A percentile compares a stretch with the other conserved stretches of the same genome.
Conservation (phyloP, 2,329 filamentous ascomycete genomes). For the Achaetomium macrosporum region DNA sequence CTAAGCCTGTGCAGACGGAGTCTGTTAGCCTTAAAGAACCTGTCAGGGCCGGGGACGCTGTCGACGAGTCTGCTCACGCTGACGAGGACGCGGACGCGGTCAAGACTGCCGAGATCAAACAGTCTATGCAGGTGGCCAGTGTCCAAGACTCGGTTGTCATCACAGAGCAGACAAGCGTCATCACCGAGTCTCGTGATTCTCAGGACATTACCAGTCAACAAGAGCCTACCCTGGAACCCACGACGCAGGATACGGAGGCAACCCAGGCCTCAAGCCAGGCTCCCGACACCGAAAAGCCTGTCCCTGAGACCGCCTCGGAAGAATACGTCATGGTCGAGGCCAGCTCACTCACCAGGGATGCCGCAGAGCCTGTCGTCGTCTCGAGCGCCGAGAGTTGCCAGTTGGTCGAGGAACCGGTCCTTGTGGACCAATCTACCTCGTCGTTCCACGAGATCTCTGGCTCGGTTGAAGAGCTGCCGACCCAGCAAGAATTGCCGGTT, state of each 20-base stretch:
- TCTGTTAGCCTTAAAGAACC: neutral
- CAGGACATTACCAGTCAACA: neutral
- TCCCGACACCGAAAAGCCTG: neutral
- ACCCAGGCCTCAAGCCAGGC: neutral
- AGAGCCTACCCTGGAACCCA: neutral
- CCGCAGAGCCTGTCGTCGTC: neutral
- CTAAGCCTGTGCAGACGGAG: neutral
- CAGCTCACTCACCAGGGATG: conserved; percentile 1
- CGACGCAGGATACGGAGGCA: neutral
- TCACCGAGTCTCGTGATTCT: neutral
- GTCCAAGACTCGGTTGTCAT: neutral
- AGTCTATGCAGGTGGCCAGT: neutral
- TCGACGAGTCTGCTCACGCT: neutral
- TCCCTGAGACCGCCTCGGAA: conserved; percentile 10
- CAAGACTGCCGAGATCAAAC: neutral
- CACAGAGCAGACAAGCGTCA: neutral
- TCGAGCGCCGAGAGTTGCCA: neutral
- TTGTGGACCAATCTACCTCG: conserved; percentile 1
- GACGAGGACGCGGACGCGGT: neutral
- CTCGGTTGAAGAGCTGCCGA: neutral
- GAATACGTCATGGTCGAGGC: conserved; percentile 19
- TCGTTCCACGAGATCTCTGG: conserved; percentile 4
- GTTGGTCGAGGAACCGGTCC: conserved; percentile 7
- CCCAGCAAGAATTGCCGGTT: neutral
- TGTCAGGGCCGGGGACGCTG: neutral